phyloP scores from a whole-genome alignment of 306 rosid species.

The Rosa lucieae region DNA sequence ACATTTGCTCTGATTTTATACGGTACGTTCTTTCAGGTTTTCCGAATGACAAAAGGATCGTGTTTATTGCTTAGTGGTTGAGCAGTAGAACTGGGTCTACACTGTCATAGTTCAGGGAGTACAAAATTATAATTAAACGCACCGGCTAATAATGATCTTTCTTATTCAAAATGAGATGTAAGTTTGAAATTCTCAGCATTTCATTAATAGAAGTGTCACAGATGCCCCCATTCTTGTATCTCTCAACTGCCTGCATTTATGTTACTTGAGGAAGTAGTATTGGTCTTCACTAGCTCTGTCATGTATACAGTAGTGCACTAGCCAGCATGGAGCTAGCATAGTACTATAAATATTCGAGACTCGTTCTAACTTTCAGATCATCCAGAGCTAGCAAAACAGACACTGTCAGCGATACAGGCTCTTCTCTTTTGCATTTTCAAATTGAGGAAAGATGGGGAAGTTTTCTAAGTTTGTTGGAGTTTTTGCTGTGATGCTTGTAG shows the following conservation, averaged over 20 bases:
- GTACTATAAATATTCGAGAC: slow-evolving; percentile 42
- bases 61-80: slow-evolving; percentile 4
- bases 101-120: slow-evolving; percentile 14
- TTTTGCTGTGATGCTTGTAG: slow-evolving; percentile 42
- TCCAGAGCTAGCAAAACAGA: not conserved
- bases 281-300: not conserved
- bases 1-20: not conserved
- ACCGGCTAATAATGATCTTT: slow-evolving; percentile 31
- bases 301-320: not conserved
- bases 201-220: slow-evolving; percentile 19
- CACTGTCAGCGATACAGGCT: not conserved
- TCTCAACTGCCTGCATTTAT: slow-evolving; percentile 50
- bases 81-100: not conserved
- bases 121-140: slow-evolving; percentile 30
- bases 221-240: not conserved
- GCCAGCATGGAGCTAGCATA: not conserved
- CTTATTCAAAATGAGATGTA: slow-evolving; percentile 15
- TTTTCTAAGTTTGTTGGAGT: slow-evolving; percentile 29
- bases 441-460: slow-evolving; percentile 46
- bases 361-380: slow-evolving; percentile 6
- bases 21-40: not conserved
- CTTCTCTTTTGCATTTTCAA: not conserved
- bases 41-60: not conserved
- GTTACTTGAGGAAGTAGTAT: not conserved
- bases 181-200: slow-evolving; percentile 42